Conservation (phyloP, 2,329 filamentous ascomycete genomes). For the Trichophyton equinum region DNA sequence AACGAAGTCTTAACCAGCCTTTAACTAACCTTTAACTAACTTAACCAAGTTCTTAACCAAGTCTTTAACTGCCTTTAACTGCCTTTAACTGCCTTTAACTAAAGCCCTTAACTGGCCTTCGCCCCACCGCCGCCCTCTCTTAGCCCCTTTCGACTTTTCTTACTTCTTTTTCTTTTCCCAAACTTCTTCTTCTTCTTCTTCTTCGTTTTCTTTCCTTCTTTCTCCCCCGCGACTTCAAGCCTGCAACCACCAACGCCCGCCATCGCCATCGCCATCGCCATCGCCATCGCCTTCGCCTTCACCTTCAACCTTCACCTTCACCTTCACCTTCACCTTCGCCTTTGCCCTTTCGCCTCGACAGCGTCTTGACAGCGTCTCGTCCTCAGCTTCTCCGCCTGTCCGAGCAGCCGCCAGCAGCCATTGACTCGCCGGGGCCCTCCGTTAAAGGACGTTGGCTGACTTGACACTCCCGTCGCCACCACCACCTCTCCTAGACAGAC, state of each 20-base stretch:
- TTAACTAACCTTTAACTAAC: too few relatives aligned
- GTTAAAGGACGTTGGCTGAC: neutral
- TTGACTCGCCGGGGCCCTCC: neutral
- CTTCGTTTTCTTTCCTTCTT: neutral
- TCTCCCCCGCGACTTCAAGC: neutral
- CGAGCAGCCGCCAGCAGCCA: neutral
- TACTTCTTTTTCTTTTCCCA: neutral
- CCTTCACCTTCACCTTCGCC: too few relatives aligned
- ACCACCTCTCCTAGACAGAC: neutral
- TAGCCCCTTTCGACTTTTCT: too few relatives aligned
- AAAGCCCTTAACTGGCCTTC: neutral
- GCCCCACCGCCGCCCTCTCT: neutral
- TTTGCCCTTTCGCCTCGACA: too few relatives aligned
- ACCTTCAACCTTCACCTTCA: too few relatives aligned
- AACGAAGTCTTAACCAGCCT: neutral
- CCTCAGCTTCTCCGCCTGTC: too few relatives aligned
- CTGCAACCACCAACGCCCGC: too few relatives aligned
- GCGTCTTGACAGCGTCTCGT: too few relatives aligned
- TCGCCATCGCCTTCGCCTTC: too few relatives aligned
- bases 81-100: neutral
- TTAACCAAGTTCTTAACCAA: neutral
- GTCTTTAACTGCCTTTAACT: neutral
- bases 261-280: too few relatives aligned
- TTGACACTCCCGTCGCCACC: neutral
- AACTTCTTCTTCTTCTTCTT: too few relatives aligned